Conservation (phyloP, 2,329 filamentous ascomycete species). For the Paecilomyces formosus region DNA sequence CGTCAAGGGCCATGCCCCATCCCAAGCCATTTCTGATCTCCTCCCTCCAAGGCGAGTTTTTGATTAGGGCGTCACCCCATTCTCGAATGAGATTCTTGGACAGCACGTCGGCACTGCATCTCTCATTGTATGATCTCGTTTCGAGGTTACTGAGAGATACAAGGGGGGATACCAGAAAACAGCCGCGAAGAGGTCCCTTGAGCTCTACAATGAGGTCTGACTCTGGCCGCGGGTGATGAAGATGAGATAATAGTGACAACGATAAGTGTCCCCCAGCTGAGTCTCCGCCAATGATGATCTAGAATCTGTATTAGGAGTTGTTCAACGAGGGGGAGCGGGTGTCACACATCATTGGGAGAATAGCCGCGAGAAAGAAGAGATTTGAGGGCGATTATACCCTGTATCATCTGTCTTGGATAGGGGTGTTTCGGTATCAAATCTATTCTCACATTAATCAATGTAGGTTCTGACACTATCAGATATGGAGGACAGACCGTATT, state of each 20-base stretch:
- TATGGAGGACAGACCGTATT: slow-evolving; percentile 7
- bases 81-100: slow-evolving; percentile 2
- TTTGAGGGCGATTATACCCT: slow-evolving; percentile 10
- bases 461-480: too few species aligned
- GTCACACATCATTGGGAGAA: slow-evolving; percentile 6
- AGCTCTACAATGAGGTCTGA: background rate
- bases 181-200: slow-evolving; percentile 2
- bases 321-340: background rate
- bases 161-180: slow-evolving; percentile 14
- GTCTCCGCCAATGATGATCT: slow-evolving; percentile 17
- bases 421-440: slow-evolving; percentile 10
- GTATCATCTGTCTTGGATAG: slow-evolving; percentile 14
- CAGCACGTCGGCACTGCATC: slow-evolving; percentile 10
- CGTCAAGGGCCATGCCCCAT: slow-evolving; percentile 18
- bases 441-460: background rate
- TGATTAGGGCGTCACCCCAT: slow-evolving; percentile 10
- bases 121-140: slow-evolving; percentile 6
- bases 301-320: background rate
- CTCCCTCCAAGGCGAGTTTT: slow-evolving; percentile 11
- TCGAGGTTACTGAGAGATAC: slow-evolving; percentile 7
- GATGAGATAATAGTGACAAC: slow-evolving; percentile 7
- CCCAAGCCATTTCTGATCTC: slow-evolving; percentile 11
- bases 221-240: slow-evolving; percentile 1
- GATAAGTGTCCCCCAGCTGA: slow-evolving; percentile 17
- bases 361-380: slow-evolving; percentile 10